Base-by-base conservation (phyloP, 257 asterid genomes). In the Agastache rugosa region DNA sequence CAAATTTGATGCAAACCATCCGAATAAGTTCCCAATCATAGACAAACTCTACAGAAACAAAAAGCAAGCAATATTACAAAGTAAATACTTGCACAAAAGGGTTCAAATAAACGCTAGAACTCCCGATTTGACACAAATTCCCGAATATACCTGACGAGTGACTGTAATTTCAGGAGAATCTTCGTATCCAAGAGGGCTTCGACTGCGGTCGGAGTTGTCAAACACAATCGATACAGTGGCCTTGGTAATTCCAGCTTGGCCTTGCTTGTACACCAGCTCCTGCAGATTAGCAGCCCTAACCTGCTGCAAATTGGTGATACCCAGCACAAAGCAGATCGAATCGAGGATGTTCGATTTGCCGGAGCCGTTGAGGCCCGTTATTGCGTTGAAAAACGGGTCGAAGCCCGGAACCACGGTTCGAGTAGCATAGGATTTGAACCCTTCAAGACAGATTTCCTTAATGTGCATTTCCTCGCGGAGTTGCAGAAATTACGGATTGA, bases 191-290 rank as follows among this genome's bases (percentile, higher is more conserved):
- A 95, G 83, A 55, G 98, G 98, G 68, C 99, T 95, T 34, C 97
- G 88, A 72, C 74, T 77, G 15, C 92, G 86, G 54, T 92, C 98
- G 0, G 94, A 87, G 81, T 95, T 95, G 77, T 95, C 99, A 37
- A 95, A 95, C 64, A 95, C 97, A 55, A 95, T 76, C 0, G 99
- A 95, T 14, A 95, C 99, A 0, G 99, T 95, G 63, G 99, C 98
- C 76, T 95, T 95, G 34, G 99, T 92, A 31, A 95, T 92, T 72
- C 99, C 98, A 76, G 98, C 99, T 80, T 95, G 99, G 58, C 99
- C 99, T 86, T 92, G 99, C 91, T 95, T 95, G 84, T 95, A 95
- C 71, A 95, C 99, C 62, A 95, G 87, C 92, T 95, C 99, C 88
- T 95, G 99, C 75, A 95, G 78, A 78, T 95, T 95, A 42, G 99